Conservation (phyloP, 2,329 filamentous ascomycete genomes). For the Fusarium udum region DNA sequence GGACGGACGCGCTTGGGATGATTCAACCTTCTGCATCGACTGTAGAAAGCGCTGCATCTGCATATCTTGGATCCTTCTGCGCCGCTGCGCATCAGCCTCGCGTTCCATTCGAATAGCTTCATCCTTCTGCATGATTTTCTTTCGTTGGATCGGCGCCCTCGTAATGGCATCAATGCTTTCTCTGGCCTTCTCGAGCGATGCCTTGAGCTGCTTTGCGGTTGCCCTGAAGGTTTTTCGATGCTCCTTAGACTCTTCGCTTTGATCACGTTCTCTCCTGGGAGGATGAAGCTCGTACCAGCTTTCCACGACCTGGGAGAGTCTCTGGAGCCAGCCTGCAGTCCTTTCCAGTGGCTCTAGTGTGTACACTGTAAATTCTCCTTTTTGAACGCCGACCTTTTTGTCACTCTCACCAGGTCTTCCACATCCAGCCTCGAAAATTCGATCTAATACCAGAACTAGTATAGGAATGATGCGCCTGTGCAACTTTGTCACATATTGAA, state of each 20-base stretch:
- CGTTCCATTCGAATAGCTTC: slow-evolving; percentile 3
- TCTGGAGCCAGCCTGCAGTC: slow-evolving; percentile 25
- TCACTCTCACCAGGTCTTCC: background rate
- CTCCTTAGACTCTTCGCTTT: background rate
- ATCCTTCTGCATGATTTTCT: slow-evolving; percentile 9
- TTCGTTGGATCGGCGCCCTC: background rate
- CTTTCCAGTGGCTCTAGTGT: slow-evolving; percentile 26
- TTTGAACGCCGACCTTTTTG: background rate
- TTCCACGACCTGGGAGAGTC: slow-evolving; percentile 22
- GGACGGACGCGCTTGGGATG: background rate
- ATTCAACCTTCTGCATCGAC: slow-evolving; percentile 21
- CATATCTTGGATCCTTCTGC: background rate
- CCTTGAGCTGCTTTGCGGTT: background rate
- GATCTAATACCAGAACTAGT: slow-evolving; percentile 36
- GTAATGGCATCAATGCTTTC: slow-evolving; percentile 1
- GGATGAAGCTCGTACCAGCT: slow-evolving; percentile 19
- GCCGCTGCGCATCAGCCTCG: background rate
- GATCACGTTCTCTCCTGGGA: background rate
- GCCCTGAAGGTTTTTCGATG: slow-evolving; percentile 7
- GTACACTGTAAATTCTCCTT: slow-evolving; percentile 33
- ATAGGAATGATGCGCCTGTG: slow-evolving; percentile 40
- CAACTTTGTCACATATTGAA: slow-evolving; percentile 14
- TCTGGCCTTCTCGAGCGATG: slow-evolving; percentile 17
- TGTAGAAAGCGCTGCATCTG: slow-evolving; percentile 35
- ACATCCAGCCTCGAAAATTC: slow-evolving; percentile 35